Conservation (phyloP, 78 protist genomes). For the slime mould (Dictyostelium discoideum) region dicty_2.7 NC_007090.3:3748001-3748500, state of each 20-base stretch:
- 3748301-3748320: conserved; percentile 11
- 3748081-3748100: no score
- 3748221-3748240: not conserved
- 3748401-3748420: conserved; percentile 39
- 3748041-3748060: not conserved
- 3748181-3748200: not conserved
- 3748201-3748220: not conserved
- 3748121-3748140: no score
- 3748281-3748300: no score
- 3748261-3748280: no score
- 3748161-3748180: not conserved
- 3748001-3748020: not conserved
- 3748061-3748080: not conserved
- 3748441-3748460: conserved; percentile 44
- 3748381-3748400: conserved; percentile 30
- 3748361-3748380: conserved; percentile 13
- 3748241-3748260: not conserved
- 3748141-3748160: no score
- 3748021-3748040: no score
- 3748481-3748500: conserved; percentile 32
- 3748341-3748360: conserved; percentile 32
- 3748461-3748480: conserved; percentile 26
- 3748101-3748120: no score
- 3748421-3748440: conserved; percentile 28
- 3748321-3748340: conserved; percentile 18